phyloP scores from a whole-genome alignment of 2,329 filamentous ascomycete genomes.

The Beauveria medogensis region DNA sequence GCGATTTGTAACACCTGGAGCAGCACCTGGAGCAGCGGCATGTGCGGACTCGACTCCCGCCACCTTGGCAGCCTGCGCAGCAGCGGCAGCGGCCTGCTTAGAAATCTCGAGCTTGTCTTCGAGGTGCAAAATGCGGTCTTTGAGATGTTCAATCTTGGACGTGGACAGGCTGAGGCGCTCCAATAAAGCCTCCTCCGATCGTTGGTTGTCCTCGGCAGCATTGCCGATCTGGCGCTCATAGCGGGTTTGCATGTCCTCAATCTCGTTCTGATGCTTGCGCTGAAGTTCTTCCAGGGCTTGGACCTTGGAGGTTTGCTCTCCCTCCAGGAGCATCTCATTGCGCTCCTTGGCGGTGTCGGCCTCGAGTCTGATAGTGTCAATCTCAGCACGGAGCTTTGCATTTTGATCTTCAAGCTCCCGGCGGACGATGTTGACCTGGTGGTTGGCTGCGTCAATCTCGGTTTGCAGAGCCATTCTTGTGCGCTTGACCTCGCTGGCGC shows the following conservation, averaged over 20 bases:
- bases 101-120: slow-evolving; percentile 89
- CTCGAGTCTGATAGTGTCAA: slow-evolving; percentile 72
- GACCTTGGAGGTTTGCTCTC: slow-evolving; percentile 62
- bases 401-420: slow-evolving; percentile 77
- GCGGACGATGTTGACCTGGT: slow-evolving; percentile 76
- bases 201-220: slow-evolving; percentile 71
- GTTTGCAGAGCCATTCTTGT: slow-evolving; percentile 70
- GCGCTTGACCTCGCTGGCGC: slow-evolving; percentile 70
- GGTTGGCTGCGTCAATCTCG: slow-evolving; percentile 76
- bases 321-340: slow-evolving; percentile 77
- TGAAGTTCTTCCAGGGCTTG: slow-evolving; percentile 42
- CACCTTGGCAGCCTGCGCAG: slow-evolving; percentile 64
- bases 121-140: slow-evolving; percentile 75
- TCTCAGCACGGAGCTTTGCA: slow-evolving; percentile 59
- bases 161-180: slow-evolving; percentile 76
- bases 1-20: slow-evolving; percentile 34
- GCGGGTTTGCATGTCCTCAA: slow-evolving; percentile 68
- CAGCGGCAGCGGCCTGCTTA: slow-evolving; percentile 77
- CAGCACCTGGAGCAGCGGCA: slow-evolving; percentile 23
- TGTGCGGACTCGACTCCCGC: slow-evolving; percentile 35
- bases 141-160: slow-evolving; percentile 75
- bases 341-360: slow-evolving; percentile 72
- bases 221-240: slow-evolving; percentile 68
- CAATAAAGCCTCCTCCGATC: slow-evolving; percentile 68
- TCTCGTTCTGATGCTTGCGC: slow-evolving; percentile 56